Evolutionary conservation across 345 rosid genomes (phyloP).

Genomic region (Salix viminalis): DNA sequence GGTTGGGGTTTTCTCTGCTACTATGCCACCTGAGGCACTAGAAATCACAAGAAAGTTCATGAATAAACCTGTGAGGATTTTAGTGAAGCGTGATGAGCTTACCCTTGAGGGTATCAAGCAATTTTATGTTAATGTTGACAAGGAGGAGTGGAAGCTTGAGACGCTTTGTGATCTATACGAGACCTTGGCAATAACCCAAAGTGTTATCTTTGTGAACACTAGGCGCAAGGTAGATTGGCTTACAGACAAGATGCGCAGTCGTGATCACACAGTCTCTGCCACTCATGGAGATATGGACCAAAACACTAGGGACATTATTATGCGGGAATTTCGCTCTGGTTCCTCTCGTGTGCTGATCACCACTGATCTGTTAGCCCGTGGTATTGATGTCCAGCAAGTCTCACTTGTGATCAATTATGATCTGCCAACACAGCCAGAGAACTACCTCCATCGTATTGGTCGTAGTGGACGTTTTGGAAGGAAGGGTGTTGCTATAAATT

Average conservation of each 20-base stretch:
- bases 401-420: slow-evolving; percentile 84
- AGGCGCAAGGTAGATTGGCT: slow-evolving; percentile 93
- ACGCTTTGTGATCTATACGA: slow-evolving; percentile 78
- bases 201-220: slow-evolving; percentile 86
- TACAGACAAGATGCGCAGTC: slow-evolving; percentile 72
- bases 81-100: slow-evolving; percentile 87
- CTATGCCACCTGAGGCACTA: slow-evolving; percentile 91
- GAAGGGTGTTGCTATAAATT: slow-evolving; percentile 63
- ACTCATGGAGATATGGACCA: slow-evolving; percentile 97
- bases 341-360: slow-evolving; percentile 87
- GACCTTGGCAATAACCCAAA: slow-evolving; percentile 82
- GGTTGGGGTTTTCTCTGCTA: slow-evolving; percentile 87
- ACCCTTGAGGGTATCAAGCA: slow-evolving; percentile 93
- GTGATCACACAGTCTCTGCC: slow-evolving; percentile 89
- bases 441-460: slow-evolving; percentile 82
- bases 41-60: slow-evolving; percentile 87
- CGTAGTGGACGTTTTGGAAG: slow-evolving; percentile 86
- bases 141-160: slow-evolving; percentile 86
- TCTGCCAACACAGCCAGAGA: slow-evolving; percentile 84
- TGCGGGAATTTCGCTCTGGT: slow-evolving; percentile 81
- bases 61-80: slow-evolving; percentile 80
- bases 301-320: slow-evolving; percentile 79
- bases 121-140: slow-evolving; percentile 69
- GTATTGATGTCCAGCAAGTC: slow-evolving; percentile 90
- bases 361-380: slow-evolving; percentile 79